Base-by-base conservation (phyloP, 345 rosid species). In the Kandelia obovata region DNA sequence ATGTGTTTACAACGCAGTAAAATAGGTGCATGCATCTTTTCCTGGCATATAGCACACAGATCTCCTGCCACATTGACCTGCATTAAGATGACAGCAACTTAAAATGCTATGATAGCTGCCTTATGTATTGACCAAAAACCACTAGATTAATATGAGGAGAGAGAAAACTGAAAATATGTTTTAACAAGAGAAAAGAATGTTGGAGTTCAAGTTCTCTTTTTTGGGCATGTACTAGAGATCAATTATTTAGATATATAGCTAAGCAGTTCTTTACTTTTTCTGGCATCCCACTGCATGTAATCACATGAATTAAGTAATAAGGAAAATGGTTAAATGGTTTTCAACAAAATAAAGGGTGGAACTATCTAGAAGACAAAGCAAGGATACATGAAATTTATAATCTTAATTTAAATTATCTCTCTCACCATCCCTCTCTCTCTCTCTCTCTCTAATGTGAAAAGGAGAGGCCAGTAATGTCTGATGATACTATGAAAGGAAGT, bases 41-140 rank as follows among this genome's bases (percentile, higher is more conserved):
- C 93, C 78, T 88, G 93, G 77, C 89, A 88, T 39, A 88, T 86
- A 43, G 93, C 89, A 78, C 93, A 88, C 31, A 86, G 78, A 64
- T 86, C 90, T 51, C 92, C 89, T 2, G 77, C 78, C n/a, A 80
- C 84, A 62, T 78, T 80, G 52, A 87, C 87, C 87, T 87, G 68
- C 65, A 43, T 57, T 27, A 4, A 30, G 57, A 67, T 10, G 67
- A 11, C 5, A 1, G 30, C 46, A 25, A 28, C 67, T 74, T 56
- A 59, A 60, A 28, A 56, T 57, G 59, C 59, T 11, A 27, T 25
- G 16, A 15, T 27, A 56, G 30, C 13, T 56, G 26, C 28, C 59
- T 6, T 20, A 10, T 30, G 17, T 5, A 55, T 55, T 55, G 58
- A 56, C 5, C 19, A 56, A 56, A 56, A 49, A 56, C 35, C 30